Evolutionary conservation across 2,329 filamentous ascomycete species (phyloP).

Genomic region (Ascochyta fabae): DNA sequence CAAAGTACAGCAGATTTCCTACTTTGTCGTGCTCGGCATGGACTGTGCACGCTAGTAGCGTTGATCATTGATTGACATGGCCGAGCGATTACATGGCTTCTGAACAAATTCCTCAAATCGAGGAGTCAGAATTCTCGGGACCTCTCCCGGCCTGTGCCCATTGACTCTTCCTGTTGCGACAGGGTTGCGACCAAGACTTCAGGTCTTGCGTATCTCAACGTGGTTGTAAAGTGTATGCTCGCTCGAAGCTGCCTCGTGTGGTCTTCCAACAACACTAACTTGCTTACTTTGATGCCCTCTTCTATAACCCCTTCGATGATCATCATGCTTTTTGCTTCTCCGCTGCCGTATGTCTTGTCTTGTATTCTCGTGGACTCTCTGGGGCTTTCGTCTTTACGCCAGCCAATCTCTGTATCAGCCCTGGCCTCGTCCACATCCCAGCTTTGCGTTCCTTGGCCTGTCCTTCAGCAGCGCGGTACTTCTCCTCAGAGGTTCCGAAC

Average conservation of each 20-base stretch:
- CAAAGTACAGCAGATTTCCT: conserved; percentile 13
- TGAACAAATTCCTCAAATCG: conserved; percentile 16
- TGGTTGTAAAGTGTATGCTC: background rate
- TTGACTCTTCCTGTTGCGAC: background rate
- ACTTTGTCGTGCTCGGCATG: conserved; percentile 5
- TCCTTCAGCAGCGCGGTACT: conserved; percentile 71
- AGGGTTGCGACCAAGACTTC: background rate
- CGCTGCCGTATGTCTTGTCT: conserved; percentile 63
- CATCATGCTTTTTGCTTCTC: conserved; percentile 45
- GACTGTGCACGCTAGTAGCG: conserved; percentile 14
- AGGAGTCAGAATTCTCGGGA: conserved; percentile 10
- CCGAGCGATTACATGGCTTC: conserved; percentile 10
- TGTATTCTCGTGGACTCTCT: conserved; percentile 90
- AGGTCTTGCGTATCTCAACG: background rate
- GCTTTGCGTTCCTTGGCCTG: conserved; percentile 51
- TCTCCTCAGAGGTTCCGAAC: conserved; percentile 72
- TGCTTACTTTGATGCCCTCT: background rate
- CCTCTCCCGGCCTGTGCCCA: background rate
- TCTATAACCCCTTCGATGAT: conserved; percentile 9
- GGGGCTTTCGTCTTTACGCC: conserved; percentile 61
- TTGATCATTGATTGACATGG: conserved; percentile 11
- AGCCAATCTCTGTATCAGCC: conserved; percentile 48
- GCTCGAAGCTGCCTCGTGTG: conserved; percentile 6
- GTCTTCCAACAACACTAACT: background rate
- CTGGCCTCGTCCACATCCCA: conserved; percentile 70